Base-by-base conservation (phyloP, 176 grass and related monocot species). In the Triticum aestivum region DNA sequence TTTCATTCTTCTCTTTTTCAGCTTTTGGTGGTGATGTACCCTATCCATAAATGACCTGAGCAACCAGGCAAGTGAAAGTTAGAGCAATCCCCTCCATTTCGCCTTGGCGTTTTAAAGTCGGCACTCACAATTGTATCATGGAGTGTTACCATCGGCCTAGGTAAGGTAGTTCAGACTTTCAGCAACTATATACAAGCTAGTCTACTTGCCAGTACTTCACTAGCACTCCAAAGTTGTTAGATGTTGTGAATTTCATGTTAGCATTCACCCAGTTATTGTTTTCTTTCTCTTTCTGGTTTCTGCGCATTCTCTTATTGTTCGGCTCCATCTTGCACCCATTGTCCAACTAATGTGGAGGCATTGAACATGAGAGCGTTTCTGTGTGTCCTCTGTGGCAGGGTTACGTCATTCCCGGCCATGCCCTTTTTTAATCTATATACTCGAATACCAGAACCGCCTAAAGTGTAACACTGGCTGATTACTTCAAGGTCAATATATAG, bases 131-230 rank as follows among this genome's bases (percentile, higher is more conserved):
- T 94, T 78, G 85, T 91, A 73, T 90, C 26, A 52, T 72, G 66
- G 24, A 99, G 86, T 88, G 94, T 82, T 47, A 89, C 85, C 90
- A 99, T 99, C 54, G 91, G 67, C 15, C 97, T 21, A 94, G 87
- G 92, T 99, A 21, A 94, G 87, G 92, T 99, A 92, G 63, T 24
- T 91, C 82, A 75, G 87, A 63, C 83, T 91, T 96, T 9, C 47
- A 77, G 15, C 74, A 77, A 33, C 47, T 54, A 77, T 33, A 29
- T 51, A 17, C 74, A 56, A 77, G 27, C 74, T 56, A 21, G 9
- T 77, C 32, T 33, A 56, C 27, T 56, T 77, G 47, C 15, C 17
- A 56, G 30, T 77, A 56, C 27, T 52, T 77, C 47, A 20, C 3
- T 56, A 77, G 74, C 8, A 56, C 74, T 77, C 30, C 17, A 77